These are phyloP conservation scores for Fusarium xylarioides DNA, from an alignment of 2,329 filamentous ascomycete species.

Conservation along the genomic window DNA sequence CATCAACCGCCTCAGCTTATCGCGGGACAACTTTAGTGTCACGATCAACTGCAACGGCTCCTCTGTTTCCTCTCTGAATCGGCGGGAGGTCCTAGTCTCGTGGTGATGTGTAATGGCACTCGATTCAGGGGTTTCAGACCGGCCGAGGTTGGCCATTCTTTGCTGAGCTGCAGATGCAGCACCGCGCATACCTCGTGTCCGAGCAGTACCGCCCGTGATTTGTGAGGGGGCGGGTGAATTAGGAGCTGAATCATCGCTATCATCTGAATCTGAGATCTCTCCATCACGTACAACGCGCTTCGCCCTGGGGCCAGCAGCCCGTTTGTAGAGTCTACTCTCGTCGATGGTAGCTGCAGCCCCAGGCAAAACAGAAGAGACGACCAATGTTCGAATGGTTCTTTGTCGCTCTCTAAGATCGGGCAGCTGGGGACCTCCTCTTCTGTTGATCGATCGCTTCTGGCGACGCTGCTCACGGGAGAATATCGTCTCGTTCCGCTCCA, in stretches of 20 bases:
- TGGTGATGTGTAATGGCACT: slow-evolving; percentile 68
- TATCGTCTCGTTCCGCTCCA: slow-evolving; percentile 90
- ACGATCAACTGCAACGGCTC: slow-evolving; percentile 76
- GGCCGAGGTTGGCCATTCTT: slow-evolving; percentile 81
- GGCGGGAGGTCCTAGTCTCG: slow-evolving; percentile 75
- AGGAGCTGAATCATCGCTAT: slow-evolving; percentile 86
- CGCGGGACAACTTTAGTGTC: slow-evolving; percentile 76
- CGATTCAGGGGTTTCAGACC: slow-evolving; percentile 90
- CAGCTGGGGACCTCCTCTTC: slow-evolving; percentile 88
- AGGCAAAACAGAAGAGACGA: slow-evolving; percentile 92
- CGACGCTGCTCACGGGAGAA: slow-evolving; percentile 93
- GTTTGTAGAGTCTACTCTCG: slow-evolving; percentile 87
- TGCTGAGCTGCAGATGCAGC: slow-evolving; percentile 88
- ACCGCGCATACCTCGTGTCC: slow-evolving; percentile 88
- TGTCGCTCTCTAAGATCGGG: slow-evolving; percentile 97
- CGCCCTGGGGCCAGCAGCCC: slow-evolving; percentile 67
- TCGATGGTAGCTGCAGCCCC: slow-evolving; percentile 83
- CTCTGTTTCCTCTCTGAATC: slow-evolving; percentile 80
- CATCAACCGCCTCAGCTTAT: slow-evolving; percentile 74
- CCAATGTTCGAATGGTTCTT: slow-evolving; percentile 88
- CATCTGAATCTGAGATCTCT: slow-evolving; percentile 86
- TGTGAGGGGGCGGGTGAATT: slow-evolving; percentile 86
- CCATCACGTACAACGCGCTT: slow-evolving; percentile 68
- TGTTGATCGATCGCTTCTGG: slow-evolving; percentile 94
- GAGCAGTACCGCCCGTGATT: slow-evolving; percentile 77